Percentiles rank a stretch among this genome's conserved stretches.
Conservation (phyloP, 495 filamentous ascomycete species). For the Poronia punctata region DNA sequence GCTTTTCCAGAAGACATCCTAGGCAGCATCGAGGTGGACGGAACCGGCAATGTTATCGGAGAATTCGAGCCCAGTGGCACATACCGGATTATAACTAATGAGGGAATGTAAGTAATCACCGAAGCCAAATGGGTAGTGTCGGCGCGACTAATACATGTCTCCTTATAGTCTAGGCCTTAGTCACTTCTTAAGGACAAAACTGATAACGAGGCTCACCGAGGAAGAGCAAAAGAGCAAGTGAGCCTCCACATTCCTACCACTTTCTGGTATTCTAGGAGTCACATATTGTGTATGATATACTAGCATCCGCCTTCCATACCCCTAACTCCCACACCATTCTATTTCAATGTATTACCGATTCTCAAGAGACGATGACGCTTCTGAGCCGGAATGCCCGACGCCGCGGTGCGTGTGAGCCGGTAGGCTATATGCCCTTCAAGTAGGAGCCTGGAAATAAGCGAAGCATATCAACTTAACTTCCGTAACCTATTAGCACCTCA, state of each 20-base stretch:
- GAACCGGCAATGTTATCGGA: constrained; percentile 59
- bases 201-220: constrained; percentile 43
- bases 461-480: too few species aligned
- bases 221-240: constrained; percentile 33
- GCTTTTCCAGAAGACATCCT: constrained; percentile 90
- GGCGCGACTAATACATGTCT: constrained; percentile 9
- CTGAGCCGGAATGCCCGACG: too few species aligned
- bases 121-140: background rate
- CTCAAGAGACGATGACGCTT: too few species aligned
- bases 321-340: too few species aligned
- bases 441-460: too few species aligned
- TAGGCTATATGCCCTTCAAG: too few species aligned
- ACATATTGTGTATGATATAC: background rate
- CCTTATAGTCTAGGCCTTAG: constrained; percentile 45
- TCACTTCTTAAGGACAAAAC: constrained; percentile 47
- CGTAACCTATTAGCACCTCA: too few species aligned
- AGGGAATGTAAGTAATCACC: constrained; percentile 56
- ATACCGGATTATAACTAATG: constrained; percentile 60
- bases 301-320: too few species aligned
- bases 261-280: too few species aligned
- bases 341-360: too few species aligned
- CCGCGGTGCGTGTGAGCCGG: too few species aligned
- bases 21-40: constrained; percentile 83
- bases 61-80: constrained; percentile 62
- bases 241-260: background rate